Conservation (phyloP, 2,329 filamentous ascomycete species). For the Penicillium sclerotigenum region DNA sequence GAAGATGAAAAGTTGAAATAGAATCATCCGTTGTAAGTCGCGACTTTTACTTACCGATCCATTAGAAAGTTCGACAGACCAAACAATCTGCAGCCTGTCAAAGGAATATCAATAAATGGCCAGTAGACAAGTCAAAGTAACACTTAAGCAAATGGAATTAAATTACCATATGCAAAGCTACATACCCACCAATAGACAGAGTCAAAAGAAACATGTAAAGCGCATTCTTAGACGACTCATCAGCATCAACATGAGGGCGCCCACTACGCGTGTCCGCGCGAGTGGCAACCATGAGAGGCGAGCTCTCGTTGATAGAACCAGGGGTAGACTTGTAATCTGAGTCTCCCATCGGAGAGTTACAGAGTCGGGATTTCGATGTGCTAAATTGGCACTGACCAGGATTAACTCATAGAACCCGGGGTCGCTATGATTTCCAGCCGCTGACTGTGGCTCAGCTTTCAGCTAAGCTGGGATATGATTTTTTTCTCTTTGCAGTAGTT, state of each 20-base stretch:
- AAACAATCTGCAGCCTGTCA: conserved; percentile 79
- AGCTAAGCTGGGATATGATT: background rate
- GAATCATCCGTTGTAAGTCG: background rate
- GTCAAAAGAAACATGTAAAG: conserved; percentile 87
- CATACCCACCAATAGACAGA: conserved; percentile 71
- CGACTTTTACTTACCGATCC: conserved; percentile 60
- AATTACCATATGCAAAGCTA: conserved; percentile 1
- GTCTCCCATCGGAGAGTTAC: background rate
- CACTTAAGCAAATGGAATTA: background rate
- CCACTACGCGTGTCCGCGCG: conserved; percentile 6
- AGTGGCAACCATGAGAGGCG: conserved; percentile 30
- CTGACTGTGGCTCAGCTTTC: background rate
- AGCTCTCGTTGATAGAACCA: conserved; percentile 21
- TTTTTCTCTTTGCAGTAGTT: background rate
- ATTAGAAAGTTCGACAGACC: conserved; percentile 92
- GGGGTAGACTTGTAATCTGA: background rate
- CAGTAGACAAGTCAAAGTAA: background rate
- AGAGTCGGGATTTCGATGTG: background rate
- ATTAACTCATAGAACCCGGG: background rate
- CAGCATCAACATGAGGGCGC: conserved; percentile 41
- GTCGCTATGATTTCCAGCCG: background rate
- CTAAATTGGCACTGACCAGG: background rate
- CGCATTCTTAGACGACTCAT: conserved; percentile 66
- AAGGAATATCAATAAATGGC: conserved; percentile 2
- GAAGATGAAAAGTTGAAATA: background rate